These are phyloP conservation scores for Pseudognaphalium luteoalbum DNA, from an alignment of 129 eudicot genomes.

Conservation along the genomic window DNA sequence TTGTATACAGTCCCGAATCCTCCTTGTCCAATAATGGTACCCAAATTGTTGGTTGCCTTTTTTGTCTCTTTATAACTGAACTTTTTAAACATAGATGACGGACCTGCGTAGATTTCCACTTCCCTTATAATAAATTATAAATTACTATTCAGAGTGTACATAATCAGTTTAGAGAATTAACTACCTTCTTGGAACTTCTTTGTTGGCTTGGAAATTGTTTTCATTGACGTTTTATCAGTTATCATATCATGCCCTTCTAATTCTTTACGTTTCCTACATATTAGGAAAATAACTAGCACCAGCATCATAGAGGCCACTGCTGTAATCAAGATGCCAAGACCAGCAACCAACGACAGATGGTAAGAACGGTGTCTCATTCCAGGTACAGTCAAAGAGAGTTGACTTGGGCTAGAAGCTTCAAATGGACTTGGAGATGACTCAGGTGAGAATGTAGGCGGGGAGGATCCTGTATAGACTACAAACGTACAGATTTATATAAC, in stretches of 20 bases:
- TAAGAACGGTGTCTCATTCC: conserved; percentile 46
- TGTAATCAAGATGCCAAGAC: conserved; percentile 71
- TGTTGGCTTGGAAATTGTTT: no score
- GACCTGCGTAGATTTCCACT: conserved; percentile 54
- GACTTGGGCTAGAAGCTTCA: conserved; percentile 70
- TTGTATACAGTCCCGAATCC: conserved; percentile 92
- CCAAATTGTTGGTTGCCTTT: conserved; percentile 77
- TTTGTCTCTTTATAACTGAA: conserved; percentile 78
- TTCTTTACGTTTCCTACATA: conserved; percentile 66
- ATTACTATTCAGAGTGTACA: not conserved
- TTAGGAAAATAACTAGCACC: conserved; percentile 58
- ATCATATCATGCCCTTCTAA: conserved; percentile 45
- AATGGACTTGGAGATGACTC: conserved; percentile 60
- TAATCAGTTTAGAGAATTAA: not conserved
- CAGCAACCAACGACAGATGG: conserved; percentile 65
- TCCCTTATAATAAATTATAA: not conserved
- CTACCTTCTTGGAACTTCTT: no score
- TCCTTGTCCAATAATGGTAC: conserved; percentile 78
- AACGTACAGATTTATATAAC: not conserved
- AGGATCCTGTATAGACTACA: conserved; percentile 40
- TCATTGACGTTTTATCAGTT: conserved; percentile 35
- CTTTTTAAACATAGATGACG: conserved; percentile 69
- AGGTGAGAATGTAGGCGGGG: conserved; percentile 47
- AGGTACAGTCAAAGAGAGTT: conserved; percentile 48
- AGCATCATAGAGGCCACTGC: conserved; percentile 57